Conservation (phyloP, 345 rosid species). For the Rhodomyrtus tomentosa region DNA sequence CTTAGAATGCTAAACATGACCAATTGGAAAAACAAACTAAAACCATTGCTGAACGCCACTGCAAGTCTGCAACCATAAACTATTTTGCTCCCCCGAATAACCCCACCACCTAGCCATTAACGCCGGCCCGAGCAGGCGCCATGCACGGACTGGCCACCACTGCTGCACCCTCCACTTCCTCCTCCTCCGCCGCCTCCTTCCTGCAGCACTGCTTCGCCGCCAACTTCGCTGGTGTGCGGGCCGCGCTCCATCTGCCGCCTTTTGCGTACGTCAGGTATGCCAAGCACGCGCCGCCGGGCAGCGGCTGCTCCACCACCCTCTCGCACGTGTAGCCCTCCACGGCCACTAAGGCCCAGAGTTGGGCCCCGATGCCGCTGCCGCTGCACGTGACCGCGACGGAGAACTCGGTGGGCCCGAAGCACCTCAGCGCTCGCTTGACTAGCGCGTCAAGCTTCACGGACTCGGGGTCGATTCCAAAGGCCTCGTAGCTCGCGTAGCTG, state of each 20-base stretch:
- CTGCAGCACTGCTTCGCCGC: constrained; percentile 6
- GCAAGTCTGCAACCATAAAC: not conserved
- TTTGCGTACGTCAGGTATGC: constrained; percentile 11
- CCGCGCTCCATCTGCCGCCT: not conserved
- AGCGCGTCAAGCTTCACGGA: constrained; percentile 20
- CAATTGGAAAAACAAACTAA: not conserved
- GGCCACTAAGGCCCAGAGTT: not conserved
- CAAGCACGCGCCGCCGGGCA: constrained; percentile 26
- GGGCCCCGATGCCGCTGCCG: constrained; percentile 4
- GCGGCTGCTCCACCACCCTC: constrained; percentile 28
- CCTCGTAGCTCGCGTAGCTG: constrained; percentile 84
- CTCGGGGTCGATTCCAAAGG: constrained; percentile 33
- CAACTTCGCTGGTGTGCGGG: not conserved
- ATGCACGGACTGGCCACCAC: not conserved
- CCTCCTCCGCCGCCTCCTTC: constrained; percentile 9
- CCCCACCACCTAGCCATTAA: not conserved
- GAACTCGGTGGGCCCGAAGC: constrained; percentile 52
- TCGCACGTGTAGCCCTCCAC: constrained; percentile 32
- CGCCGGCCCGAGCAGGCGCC: not conserved
- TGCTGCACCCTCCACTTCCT: constrained; percentile 6
- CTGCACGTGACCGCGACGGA: constrained; percentile 38
- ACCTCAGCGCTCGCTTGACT: constrained; percentile 31
- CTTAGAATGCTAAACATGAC: not conserved
- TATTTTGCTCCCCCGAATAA: not conserved
- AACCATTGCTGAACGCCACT: not conserved